Evolutionary conservation across 2,329 filamentous ascomycete genomes (phyloP).

Genomic region (Cyphellophora attinorum): DNA sequence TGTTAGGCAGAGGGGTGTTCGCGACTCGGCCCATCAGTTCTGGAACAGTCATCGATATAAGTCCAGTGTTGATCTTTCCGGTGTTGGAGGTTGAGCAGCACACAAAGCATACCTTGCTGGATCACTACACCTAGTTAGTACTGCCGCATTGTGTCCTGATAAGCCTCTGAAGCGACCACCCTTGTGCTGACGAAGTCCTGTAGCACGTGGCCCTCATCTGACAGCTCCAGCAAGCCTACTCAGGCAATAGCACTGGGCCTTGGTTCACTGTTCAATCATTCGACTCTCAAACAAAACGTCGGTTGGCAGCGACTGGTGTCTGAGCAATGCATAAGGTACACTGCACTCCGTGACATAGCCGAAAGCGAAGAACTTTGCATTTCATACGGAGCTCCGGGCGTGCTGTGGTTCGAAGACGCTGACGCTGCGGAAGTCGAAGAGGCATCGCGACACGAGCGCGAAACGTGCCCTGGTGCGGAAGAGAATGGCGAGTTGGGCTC

Average conservation of each 20-base stretch:
- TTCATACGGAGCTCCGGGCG: constrained; percentile 17
- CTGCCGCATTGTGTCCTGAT: neutral
- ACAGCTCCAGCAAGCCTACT: constrained; percentile 21
- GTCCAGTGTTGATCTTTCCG: constrained; percentile 31
- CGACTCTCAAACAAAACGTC: constrained; percentile 38
- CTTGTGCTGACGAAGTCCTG: neutral
- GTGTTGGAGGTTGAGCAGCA: constrained; percentile 33
- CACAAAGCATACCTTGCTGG: constrained; percentile 37
- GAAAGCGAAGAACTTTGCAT: constrained; percentile 44
- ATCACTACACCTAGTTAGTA: constrained; percentile 45
- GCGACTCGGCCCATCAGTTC: constrained; percentile 16
- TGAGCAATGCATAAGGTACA: constrained; percentile 35
- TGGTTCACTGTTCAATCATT: constrained; percentile 48
- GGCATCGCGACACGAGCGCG: no score
- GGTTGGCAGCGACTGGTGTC: constrained; percentile 39
- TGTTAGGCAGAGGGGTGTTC: constrained; percentile 21
- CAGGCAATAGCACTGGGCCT: constrained; percentile 45
- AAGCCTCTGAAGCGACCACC: neutral
- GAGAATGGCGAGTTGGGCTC: constrained; percentile 8
- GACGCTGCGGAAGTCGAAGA: constrained; percentile 8
- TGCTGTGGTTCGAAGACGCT: constrained; percentile 21
- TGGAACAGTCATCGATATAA: constrained; percentile 19
- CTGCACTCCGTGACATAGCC: constrained; percentile 34
- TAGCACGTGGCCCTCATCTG: constrained; percentile 20
- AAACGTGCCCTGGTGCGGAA: no score